phyloP scores from a whole-genome alignment of 352 stramenopile genomes.

The Phytopythium aichiense region DNA sequence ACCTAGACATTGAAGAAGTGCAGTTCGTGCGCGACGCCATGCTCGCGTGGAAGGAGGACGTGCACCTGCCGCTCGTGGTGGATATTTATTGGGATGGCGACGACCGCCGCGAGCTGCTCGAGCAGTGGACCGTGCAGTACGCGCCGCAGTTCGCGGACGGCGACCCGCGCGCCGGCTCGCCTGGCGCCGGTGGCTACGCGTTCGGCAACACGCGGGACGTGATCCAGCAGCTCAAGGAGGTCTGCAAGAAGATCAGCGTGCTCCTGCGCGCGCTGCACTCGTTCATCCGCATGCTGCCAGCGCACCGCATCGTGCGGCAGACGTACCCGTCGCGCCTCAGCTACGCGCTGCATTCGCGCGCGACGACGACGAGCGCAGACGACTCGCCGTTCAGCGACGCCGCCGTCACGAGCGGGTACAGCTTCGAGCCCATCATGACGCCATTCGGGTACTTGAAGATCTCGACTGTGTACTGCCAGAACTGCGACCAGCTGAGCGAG shows the following conservation, averaged over 20 bases:
- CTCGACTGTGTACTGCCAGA: conserved; percentile 52
- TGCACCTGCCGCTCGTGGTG: conserved; percentile 59
- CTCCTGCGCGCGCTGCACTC: conserved; percentile 67
- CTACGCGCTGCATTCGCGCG: conserved; percentile 48
- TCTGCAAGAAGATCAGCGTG: conserved; percentile 76
- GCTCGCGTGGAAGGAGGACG: conserved; percentile 63
- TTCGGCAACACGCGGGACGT: conserved; percentile 49
- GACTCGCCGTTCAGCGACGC: conserved; percentile 11
- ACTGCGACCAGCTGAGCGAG: conserved; percentile 46
- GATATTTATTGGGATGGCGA: conserved; percentile 64
- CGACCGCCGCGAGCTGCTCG: conserved; percentile 51
- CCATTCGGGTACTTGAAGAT: conserved; percentile 76
- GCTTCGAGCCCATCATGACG: conserved; percentile 73
- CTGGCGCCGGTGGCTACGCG: conserved; percentile 7
- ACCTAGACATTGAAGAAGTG: conserved; percentile 83
- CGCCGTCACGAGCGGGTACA: conserved; percentile 50
- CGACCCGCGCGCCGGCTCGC: conserved; percentile 11
- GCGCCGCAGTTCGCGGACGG: conserved; percentile 24
- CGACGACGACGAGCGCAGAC: conserved; percentile 6
- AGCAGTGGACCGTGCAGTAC: conserved; percentile 74
- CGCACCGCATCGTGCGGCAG: conserved; percentile 59
- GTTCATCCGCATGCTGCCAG: conserved; percentile 73
- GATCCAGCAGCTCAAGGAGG: conserved; percentile 76
- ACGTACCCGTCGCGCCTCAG: conserved; percentile 62
- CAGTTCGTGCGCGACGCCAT: conserved; percentile 63